Base-by-base conservation (phyloP, 1,284 basidiomycete species). In the Violaceomyces palustris region DNA sequence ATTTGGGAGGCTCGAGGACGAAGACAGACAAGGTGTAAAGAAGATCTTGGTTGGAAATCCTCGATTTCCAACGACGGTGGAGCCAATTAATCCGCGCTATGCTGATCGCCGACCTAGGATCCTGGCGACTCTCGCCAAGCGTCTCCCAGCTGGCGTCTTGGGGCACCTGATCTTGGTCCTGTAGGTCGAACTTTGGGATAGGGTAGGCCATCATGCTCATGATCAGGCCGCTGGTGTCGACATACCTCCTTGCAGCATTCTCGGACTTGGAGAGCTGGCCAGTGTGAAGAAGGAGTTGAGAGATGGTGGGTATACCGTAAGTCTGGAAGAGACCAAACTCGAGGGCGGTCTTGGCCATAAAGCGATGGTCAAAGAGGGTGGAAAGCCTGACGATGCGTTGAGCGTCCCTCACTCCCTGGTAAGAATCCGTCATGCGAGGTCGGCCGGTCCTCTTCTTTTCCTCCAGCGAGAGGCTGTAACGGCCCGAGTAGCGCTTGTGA, bases 131-230 rank as follows among this genome's bases (percentile, higher is more conserved):
- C 22, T 59, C 51, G 6, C 51, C 42, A 18, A 41, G 42, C 14
- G 27, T 29, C 26, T 59, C 55, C 55, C 55, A 54, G 14, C 25
- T 35, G 7, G 11, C 6, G 9, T 28, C n/a, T 3, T 28, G 14
- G 14, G 39, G 39, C n/a, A 21, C 29, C 8, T 91, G 8, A 76
- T 90, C 12, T 82, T 84, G 0, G 75, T 92, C 12, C 78, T 78
- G 34, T 75, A 82, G 23, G 84, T 94, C 31, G 39, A 64, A 1
- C 69, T 78, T 0, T 81, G 79, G 12, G 82, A 91, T 70, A 84
- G 94, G 81, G 87, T 87, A 61, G 7, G 61, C 60, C 23, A 61
- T 58, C 30, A 79, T 53, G 3, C 42, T 41, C 56, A 78, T 66
- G 44, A 42, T 39, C 22, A 40, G 36, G 42, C 31, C 33, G 39